phyloP scores from a whole-genome alignment of 257 asterid species.

The Gentiana macrophylla region DNA sequence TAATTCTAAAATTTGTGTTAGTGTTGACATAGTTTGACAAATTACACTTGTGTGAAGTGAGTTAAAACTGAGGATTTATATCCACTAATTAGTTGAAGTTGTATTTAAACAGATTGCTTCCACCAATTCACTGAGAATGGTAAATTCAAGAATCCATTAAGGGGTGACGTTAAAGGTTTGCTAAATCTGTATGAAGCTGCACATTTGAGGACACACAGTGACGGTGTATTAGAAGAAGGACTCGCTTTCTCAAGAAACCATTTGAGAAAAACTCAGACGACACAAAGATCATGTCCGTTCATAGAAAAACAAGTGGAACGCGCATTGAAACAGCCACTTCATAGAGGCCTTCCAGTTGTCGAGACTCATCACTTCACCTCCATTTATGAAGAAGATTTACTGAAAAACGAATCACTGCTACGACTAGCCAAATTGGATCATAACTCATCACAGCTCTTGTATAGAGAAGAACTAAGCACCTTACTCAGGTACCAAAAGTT shows the following conservation, averaged over 20 bases:
- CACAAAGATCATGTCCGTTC: not conserved
- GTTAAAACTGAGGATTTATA: too few relatives aligned
- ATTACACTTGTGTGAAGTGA: too few relatives aligned
- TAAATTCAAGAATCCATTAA: not conserved
- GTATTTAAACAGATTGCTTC: not conserved
- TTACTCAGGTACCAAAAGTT: too few relatives aligned
- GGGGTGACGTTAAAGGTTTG: constrained; percentile 2
- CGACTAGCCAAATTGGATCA: constrained; percentile 19
- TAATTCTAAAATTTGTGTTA: too few relatives aligned
- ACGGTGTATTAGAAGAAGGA: not conserved
- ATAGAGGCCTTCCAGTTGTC: constrained; percentile 6
- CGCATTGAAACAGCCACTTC: constrained; percentile 4
- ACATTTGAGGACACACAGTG: not conserved
- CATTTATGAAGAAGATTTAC: constrained; percentile 6
- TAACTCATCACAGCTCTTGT: constrained; percentile 11
- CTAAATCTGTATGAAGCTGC: constrained; percentile 8
- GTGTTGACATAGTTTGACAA: too few relatives aligned
- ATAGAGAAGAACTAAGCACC: constrained; percentile 10
- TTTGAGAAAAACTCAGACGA: constrained; percentile 5
- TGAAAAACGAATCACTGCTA: constrained; percentile 4
- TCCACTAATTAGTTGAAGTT: too few relatives aligned
- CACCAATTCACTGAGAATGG: not conserved
- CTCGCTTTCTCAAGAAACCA: not conserved
- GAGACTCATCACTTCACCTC: constrained; percentile 1
- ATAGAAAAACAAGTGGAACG: not conserved